Evolutionary conservation across 441 rosid species (phyloP), one percentile per base, ranked within the genome.

Genomic region (Adansonia grandidieri): DNA sequence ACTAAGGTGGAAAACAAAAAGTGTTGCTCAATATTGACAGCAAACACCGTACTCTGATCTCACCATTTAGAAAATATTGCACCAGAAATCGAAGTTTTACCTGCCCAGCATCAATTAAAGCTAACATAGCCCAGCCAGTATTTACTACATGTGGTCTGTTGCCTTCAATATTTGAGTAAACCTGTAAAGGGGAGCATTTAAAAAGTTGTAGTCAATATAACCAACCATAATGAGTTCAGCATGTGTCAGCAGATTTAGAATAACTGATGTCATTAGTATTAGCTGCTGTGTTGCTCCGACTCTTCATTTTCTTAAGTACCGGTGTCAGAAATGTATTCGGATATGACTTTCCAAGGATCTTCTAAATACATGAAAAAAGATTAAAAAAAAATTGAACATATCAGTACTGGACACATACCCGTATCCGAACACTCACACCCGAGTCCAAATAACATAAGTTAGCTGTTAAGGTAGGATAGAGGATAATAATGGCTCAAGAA

Each of bases 121-220:
- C 75, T 80, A 96, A 80, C 93, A 91, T 85, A 81, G 99, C 98
- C 97, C 98, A 94, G 74, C 85, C 82, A 5, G 99, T 90, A 77
- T 92, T 94, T 40, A 90, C 97, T 10, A 91, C 79, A 66, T 94
- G 97, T 76, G 92, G 75, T 68, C 72, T 82, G 81, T 88, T 81
- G 75, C 89, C 94, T 77, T 88, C 90, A 82, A 91, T 84, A 77
- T 85, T 78, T 56, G 91, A 77, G 87, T 91, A 93, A 37, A 85
- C 91, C 97, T 91, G 83, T 67, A 58, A 19, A 76, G 4, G 19
- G 73, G 28, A 54, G 47, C 58, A 67, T 13, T 60, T 53, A 44
- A 66, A 66, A 32, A 2, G 14, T 17, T 40, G 37, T 40, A 37
- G 47, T 17, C 51, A 37, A 37, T 37, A 70, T 48, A 72, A 20